Base-by-base conservation (phyloP, 2,329 filamentous ascomycete genomes). In the Dactylellina parvicollis region DNA sequence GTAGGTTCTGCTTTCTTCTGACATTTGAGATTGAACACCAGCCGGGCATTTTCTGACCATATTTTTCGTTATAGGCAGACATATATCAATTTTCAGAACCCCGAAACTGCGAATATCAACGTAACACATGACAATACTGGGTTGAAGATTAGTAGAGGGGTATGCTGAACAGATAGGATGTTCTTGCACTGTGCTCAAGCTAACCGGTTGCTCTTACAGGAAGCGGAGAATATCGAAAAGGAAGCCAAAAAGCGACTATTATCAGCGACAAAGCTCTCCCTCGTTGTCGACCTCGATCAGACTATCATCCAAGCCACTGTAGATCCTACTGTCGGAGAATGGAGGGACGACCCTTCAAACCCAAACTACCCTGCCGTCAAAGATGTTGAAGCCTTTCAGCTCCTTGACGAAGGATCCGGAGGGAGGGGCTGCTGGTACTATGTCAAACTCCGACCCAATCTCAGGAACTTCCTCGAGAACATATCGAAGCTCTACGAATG, bases 281-380 rank as follows among this genome's bases (percentile, higher is more conserved):
- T 99, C 46, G 95, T 99, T 24, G 95, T 99, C 77, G 95, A 99
- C 84, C 85, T 99, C 61, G 95, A 99, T 80, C 94, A 98, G 83
- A 99, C 95, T 66, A 95, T 99, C 78, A 99, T 99, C 76, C 95
- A 99, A 81, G 95, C 95, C 24, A 96, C 92, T 75, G 96, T 98
- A 78, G 95, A 99, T 77, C 94, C 93, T 4, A 99, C 95, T 0
- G 89, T 99, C 61, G 92, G 90, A 75, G 94, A 99, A 80, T 99
- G 95, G 95, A 91, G 96, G 83, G 86, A 88, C 54, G 93, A 99
- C 80, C 87, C 89, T 22, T 85, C 87, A 2, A 97, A 96, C 77
- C 92, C 95, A 16, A 99, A 99, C 78, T 89, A 97, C 80, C 88
- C 91, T 18, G 92, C 93, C 3, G 89, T 99, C 78, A 93, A 92